phyloP scores from a whole-genome alignment of 176 grass and related monocot genomes.

The Musa acuminata region DNA sequence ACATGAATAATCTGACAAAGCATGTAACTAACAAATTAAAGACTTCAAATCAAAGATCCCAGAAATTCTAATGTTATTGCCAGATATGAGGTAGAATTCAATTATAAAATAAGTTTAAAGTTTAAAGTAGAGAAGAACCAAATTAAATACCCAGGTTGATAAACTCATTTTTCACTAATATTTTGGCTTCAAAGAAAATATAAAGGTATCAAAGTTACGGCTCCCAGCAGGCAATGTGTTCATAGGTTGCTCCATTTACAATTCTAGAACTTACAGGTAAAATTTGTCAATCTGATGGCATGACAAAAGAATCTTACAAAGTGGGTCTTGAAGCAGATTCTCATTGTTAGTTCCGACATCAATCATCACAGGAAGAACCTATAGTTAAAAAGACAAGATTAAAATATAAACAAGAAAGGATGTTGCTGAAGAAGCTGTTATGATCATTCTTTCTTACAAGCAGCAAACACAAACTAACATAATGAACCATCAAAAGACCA shows the following conservation, averaged over 20 bases:
- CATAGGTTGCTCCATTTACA: background rate
- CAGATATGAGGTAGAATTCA: background rate
- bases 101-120: background rate
- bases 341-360: conserved; percentile 98
- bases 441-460: background rate
- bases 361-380: conserved; percentile 99
- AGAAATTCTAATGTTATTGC: background rate
- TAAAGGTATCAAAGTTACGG: background rate
- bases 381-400: conserved; percentile 3
- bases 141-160: background rate
- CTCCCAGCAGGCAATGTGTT: background rate
- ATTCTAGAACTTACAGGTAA: background rate
- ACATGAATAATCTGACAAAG: background rate
- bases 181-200: background rate
- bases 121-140: too few relatives aligned
- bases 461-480: too few relatives aligned
- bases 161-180: background rate
- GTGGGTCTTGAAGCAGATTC: conserved; percentile 81
- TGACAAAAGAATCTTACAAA: conserved; percentile 59
- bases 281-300: conserved; percentile 5
- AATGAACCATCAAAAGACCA: too few relatives aligned
- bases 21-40: background rate
- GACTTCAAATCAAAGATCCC: background rate
- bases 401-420: background rate
- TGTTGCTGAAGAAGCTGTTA: background rate